Evolutionary conservation across 805 yeast species (phyloP).

Genomic region (Wickerhamomyces xylosicus): DNA sequence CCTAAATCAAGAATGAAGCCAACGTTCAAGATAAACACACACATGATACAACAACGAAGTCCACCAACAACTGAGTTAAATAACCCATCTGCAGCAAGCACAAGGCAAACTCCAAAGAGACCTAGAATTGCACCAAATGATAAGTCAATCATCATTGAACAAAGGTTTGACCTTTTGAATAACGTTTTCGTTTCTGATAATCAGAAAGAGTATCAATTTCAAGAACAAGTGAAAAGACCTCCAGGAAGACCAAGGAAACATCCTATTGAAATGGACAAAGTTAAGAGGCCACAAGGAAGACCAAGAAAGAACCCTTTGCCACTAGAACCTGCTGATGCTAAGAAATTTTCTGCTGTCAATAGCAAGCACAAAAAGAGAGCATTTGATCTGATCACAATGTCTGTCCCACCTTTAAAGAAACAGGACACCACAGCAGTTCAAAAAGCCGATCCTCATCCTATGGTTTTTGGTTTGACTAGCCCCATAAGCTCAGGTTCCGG

Average conservation of each 20-base stretch:
- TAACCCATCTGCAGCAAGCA: neutral
- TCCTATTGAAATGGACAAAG: conserved; percentile 34
- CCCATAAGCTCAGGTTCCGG: no score
- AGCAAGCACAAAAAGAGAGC: no score
- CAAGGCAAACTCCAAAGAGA: neutral
- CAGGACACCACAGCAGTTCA: no score
- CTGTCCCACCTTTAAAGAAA: no score
- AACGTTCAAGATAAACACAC: conserved; percentile 12
- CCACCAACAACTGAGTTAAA: no score
- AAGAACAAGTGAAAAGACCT: conserved; percentile 24
- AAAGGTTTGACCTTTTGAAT: conserved; percentile 8
- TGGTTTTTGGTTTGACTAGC: no score
- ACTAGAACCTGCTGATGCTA: no score
- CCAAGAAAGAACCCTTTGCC: conserved; percentile 16
- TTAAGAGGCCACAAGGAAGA: conserved; percentile 20
- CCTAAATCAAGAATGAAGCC: conserved; percentile 16
- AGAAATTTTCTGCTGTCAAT: no score
- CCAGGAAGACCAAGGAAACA: conserved; percentile 43
- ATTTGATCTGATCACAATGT: no score
- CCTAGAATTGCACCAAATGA: no score
- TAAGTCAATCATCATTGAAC: conserved; percentile 14
- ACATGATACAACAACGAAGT: neutral
- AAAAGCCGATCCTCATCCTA: no score
- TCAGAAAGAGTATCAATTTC: conserved; percentile 13
- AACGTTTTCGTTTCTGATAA: conserved; percentile 1